phyloP scores from a whole-genome alignment of 305 asterid genomes.

The Solanum hybrid region DNA sequence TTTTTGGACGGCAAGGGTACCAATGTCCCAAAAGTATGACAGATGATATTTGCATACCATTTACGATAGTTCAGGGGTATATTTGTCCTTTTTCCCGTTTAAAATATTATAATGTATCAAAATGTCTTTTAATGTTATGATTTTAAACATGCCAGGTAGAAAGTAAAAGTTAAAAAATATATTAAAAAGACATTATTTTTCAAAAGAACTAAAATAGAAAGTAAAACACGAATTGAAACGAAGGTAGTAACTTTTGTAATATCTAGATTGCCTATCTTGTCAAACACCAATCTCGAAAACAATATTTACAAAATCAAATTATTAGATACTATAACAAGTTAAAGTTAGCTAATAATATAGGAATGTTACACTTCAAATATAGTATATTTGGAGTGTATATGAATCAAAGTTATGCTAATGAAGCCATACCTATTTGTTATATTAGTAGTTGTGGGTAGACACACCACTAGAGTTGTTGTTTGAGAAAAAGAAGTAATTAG shows the following conservation, averaged over 20 bases:
- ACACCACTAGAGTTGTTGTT: neutral
- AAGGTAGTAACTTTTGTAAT: neutral
- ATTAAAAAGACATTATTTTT: too few relatives aligned
- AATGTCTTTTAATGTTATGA: neutral
- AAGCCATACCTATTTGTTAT: neutral
- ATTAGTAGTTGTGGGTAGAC: neutral
- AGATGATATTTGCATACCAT: too few relatives aligned
- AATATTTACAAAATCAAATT: neutral
- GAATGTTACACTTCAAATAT: too few relatives aligned
- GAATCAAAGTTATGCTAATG: neutral
- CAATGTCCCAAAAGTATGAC: too few relatives aligned
- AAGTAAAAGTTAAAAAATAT: too few relatives aligned
- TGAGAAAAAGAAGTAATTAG: neutral
- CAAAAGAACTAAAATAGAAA: neutral
- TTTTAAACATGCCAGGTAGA: neutral
- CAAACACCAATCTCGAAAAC: neutral
- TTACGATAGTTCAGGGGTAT: too few relatives aligned
- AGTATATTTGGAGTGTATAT: neutral
- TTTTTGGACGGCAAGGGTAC: too few relatives aligned
- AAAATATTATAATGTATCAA: neutral
- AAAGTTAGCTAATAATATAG: neutral
- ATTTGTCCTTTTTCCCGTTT: too few relatives aligned
- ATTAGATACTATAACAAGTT: neutral
- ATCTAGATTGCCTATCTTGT: neutral
- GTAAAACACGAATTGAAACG: neutral